Conservation (phyloP, 2,329 filamentous ascomycete genomes). For the Aspergillus uvarum region DNA sequence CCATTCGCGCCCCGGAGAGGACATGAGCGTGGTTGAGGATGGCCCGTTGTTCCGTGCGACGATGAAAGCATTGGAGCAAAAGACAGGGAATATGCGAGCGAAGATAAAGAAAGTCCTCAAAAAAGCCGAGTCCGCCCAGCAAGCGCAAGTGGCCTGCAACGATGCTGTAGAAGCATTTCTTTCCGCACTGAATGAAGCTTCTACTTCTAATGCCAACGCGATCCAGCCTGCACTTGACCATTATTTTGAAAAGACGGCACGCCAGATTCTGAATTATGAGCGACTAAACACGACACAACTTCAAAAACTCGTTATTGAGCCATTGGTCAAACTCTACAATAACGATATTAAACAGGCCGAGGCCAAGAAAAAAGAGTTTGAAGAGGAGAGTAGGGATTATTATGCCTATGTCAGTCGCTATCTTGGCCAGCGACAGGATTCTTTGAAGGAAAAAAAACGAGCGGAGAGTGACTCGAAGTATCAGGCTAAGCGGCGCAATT, state of each 20-base stretch:
- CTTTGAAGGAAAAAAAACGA: conserved; percentile 94
- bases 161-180: conserved; percentile 80
- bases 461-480: conserved; percentile 95
- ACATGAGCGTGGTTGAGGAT: conserved; percentile 82
- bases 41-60: conserved; percentile 94
- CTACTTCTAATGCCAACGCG: conserved; percentile 87
- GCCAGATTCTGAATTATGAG: conserved; percentile 85
- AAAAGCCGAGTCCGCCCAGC: conserved; percentile 83
- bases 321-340: conserved; percentile 85
- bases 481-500: conserved; percentile 86
- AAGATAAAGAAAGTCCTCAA: conserved; percentile 97
- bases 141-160: conserved; percentile 79
- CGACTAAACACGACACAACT: conserved; percentile 78
- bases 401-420: conserved; percentile 94
- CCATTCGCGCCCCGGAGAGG: conserved; percentile 80
- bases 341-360: conserved; percentile 98
- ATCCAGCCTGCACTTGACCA: conserved; percentile 97
- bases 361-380: conserved; percentile 94
- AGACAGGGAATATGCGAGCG: conserved; percentile 87
- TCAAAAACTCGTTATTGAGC: conserved; percentile 92
- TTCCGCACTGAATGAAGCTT: conserved; percentile 81
- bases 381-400: conserved; percentile 98
- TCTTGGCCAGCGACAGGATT: conserved; percentile 93
- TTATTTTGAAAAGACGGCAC: conserved; percentile 95
- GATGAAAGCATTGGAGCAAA: conserved; percentile 93